Evolutionary conservation across 73 alveolate species (phyloP).

Genomic region (Effrenium voratum): DNA sequence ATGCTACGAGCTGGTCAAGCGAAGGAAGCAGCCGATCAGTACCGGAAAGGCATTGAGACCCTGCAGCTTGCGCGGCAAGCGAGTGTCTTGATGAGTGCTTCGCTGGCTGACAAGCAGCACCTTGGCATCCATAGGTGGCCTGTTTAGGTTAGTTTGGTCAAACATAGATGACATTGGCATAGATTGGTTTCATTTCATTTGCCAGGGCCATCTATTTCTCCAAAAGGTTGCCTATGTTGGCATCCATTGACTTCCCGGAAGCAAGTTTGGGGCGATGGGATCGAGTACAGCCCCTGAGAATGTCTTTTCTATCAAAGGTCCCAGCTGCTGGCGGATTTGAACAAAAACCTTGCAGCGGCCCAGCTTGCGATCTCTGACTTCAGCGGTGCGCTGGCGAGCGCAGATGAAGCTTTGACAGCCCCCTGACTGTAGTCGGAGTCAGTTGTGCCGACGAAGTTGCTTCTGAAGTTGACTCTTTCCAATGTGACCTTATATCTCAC

Average conservation of each 20-base stretch:
- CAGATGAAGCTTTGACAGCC: constrained; percentile 37
- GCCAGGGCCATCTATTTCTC: not conserved
- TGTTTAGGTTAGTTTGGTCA: not conserved
- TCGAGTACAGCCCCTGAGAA: not conserved
- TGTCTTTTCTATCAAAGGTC: not conserved
- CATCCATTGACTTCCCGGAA: not conserved
- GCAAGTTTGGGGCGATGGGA: no score
- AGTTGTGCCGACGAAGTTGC: not conserved
- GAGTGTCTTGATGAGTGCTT: constrained; percentile 52
- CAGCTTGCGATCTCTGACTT: constrained; percentile 52
- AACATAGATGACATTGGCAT: not conserved
- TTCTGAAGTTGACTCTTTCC: not conserved
- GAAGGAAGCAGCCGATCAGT: constrained; percentile 19
- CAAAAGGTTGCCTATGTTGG: not conserved
- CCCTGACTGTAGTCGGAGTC: not conserved
- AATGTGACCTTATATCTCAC: not conserved
- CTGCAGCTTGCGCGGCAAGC: constrained; percentile 54
- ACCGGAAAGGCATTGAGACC: constrained; percentile 41
- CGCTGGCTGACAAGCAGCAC: constrained; percentile 69
- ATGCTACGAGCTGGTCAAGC: constrained; percentile 36
- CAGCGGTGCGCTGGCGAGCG: constrained; percentile 33
- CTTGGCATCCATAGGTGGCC: not conserved
- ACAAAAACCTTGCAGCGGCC: constrained; percentile 57
- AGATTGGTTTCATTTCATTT: not conserved
- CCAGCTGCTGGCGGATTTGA: constrained; percentile 39